Evolutionary conservation across 169 alveolate genomes (phyloP).

Genomic region (Fabrea salina): DNA sequence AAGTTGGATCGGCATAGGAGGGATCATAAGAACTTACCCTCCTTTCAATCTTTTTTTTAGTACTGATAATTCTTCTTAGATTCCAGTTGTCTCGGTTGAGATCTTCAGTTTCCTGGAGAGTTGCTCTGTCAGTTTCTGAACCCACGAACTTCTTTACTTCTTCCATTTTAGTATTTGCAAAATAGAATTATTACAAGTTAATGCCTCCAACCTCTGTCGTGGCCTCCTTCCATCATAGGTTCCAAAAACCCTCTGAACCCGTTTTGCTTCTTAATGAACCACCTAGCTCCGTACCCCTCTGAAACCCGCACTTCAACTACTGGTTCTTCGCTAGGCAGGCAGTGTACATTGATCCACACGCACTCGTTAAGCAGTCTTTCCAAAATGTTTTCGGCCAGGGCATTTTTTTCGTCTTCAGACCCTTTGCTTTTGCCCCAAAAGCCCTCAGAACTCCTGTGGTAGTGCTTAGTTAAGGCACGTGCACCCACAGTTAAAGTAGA

Average conservation of each 20-base stretch:
- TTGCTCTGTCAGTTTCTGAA: too few species aligned
- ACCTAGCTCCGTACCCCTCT: conserved; percentile 77
- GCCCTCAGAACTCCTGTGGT: conserved; percentile 61
- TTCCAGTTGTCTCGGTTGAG: too few species aligned
- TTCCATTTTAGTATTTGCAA: too few species aligned
- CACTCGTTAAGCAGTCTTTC: conserved; percentile 43
- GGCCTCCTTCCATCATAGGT: conserved; percentile 81
- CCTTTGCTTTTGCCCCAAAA: conserved; percentile 76
- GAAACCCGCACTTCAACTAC: conserved; percentile 56
- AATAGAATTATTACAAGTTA: conserved; percentile 40
- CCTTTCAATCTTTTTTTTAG: too few species aligned
- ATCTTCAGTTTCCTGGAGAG: too few species aligned
- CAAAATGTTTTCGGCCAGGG: conserved; percentile 44
- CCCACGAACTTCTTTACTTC: too few species aligned
- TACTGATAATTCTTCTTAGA: too few species aligned
- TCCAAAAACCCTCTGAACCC: conserved; percentile 73
- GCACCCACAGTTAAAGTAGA: conserved; percentile 76
- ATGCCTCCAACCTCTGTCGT: conserved; percentile 75
- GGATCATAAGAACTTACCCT: too few species aligned
- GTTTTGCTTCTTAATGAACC: conserved; percentile 48
- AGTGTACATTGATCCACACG: conserved; percentile 70
- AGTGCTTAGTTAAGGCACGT: conserved; percentile 69
- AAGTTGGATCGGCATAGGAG: too few species aligned
- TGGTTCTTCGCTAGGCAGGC: conserved; percentile 60
- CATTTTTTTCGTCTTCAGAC: conserved; percentile 60